A percentile compares a stretch with the other conserved stretches of the same genome.
phyloP scores from a whole-genome alignment of 169 alveolate genomes.

The Cryptosporidium parvum region DNA sequence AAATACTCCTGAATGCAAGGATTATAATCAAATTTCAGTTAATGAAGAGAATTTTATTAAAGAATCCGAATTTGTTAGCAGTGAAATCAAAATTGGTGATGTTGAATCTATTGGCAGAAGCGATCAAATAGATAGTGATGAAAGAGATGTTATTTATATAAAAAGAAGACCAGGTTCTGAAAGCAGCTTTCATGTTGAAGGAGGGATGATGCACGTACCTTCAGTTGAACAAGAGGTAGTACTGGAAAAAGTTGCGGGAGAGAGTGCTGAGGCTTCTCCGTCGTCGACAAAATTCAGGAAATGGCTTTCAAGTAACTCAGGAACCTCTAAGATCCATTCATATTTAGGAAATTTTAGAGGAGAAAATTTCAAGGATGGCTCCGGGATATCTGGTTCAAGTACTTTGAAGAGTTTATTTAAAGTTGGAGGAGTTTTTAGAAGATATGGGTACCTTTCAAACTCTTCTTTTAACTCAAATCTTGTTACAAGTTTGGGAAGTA shows the following conservation, averaged over 20 bases:
- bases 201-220: neutral
- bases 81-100: neutral
- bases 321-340: conserved; percentile 16
- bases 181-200: neutral
- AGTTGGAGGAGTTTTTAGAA: conserved; percentile 28
- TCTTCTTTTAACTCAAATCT: conserved; percentile 45
- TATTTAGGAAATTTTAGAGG: conserved; percentile 12
- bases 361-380: neutral
- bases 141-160: neutral
- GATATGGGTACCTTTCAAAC: neutral
- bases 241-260: neutral
- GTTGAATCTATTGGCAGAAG: neutral
- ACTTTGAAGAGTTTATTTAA: conserved; percentile 14
- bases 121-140: neutral
- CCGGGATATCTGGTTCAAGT: conserved; percentile 2
- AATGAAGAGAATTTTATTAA: neutral
- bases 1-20: neutral
- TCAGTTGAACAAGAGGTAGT: conserved; percentile 1
- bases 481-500: conserved; percentile 33
- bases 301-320: conserved; percentile 19
- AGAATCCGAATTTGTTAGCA: neutral
- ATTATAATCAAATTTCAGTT: neutral
- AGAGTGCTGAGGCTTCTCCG: conserved; percentile 9
- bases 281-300: conserved; percentile 9
- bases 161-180: conserved; percentile 37